phyloP scores from a whole-genome alignment of 164 flowering plant genomes.

The Sextonia rubra region DNA sequence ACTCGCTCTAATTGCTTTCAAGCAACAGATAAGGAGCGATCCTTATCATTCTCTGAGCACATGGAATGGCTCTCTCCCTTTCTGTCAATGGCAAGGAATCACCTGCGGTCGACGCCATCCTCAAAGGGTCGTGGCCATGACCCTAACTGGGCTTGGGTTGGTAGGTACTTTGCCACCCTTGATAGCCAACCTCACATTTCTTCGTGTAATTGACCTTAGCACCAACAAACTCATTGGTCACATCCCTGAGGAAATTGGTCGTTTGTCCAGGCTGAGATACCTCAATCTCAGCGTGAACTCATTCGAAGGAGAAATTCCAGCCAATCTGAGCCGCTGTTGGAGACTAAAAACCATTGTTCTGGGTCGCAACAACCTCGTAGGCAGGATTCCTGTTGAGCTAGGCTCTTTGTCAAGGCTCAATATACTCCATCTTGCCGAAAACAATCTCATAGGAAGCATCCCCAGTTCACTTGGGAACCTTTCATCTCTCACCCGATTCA shows the following conservation, averaged over 20 bases:
- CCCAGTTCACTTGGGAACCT: not conserved
- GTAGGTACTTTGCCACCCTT: slow-evolving; percentile 1
- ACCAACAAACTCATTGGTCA: slow-evolving; percentile 5
- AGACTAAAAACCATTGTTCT: not conserved
- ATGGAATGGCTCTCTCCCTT: slow-evolving; percentile 15
- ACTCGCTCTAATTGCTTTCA: too few species aligned
- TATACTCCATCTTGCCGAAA: too few species aligned
- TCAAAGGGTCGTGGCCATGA: slow-evolving; percentile 2
- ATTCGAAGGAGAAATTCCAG: slow-evolving; percentile 10
- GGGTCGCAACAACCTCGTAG: not conserved
- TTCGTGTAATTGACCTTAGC: not conserved
- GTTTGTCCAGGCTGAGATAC: slow-evolving; percentile 4
- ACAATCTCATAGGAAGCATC: not conserved
- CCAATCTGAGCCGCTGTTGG: slow-evolving; percentile 3
- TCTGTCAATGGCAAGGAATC: slow-evolving; percentile 14
- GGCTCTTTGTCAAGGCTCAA: slow-evolving; percentile 1
- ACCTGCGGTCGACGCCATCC: slow-evolving; percentile 8
- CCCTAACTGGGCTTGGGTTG: not conserved
- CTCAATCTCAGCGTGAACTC: slow-evolving; percentile 5
- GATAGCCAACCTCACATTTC: slow-evolving; percentile 15
- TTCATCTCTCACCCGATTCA: not conserved
- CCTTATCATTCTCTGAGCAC: not conserved
- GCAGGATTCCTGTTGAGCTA: slow-evolving; percentile 7
- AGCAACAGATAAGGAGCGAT: too few species aligned
- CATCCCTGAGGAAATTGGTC: slow-evolving; percentile 11